These are phyloP conservation scores for Alternaria sp. DNA, from an alignment of 2,329 filamentous ascomycete genomes.

Conservation along the genomic window DNA sequence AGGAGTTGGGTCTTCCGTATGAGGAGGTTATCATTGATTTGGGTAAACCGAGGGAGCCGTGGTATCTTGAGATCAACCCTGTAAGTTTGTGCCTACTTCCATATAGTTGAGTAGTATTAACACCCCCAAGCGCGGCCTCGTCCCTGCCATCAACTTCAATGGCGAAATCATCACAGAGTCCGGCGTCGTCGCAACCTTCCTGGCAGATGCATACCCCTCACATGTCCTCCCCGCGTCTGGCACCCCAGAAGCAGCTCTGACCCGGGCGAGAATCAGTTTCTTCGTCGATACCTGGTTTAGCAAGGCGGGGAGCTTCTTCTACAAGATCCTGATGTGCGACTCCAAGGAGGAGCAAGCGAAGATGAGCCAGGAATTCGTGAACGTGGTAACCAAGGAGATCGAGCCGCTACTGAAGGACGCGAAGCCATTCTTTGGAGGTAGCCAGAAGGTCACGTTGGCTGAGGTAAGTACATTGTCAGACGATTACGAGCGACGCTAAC, in stretches of 20 bases:
- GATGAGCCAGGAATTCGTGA: conserved; percentile 59
- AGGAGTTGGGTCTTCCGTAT: conserved; percentile 69
- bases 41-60: conserved; percentile 68
- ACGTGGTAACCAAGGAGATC: conserved; percentile 69
- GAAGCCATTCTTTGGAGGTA: conserved; percentile 55
- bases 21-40: conserved; percentile 78
- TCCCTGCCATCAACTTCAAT: conserved; percentile 71
- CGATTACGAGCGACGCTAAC: conserved; percentile 4
- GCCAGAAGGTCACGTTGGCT: conserved; percentile 67
- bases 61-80: conserved; percentile 79
- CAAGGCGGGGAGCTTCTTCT: conserved; percentile 62
- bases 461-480: conserved; percentile 61
- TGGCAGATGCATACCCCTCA: conserved; percentile 72
- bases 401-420: conserved; percentile 69
- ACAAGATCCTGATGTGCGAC: conserved; percentile 55
- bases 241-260: conserved; percentile 61
- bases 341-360: conserved; percentile 57
- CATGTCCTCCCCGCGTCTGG: conserved; percentile 67
- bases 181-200: conserved; percentile 73
- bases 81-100: conserved; percentile 35
- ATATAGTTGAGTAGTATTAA: neutral
- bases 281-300: conserved; percentile 73
- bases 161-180: conserved; percentile 74
- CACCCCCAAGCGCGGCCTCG: conserved; percentile 66
- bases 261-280: conserved; percentile 71